Conservation (phyloP, 768 basidiomycete genomes). For the Rhodosporidiobolus sp. region DNA sequence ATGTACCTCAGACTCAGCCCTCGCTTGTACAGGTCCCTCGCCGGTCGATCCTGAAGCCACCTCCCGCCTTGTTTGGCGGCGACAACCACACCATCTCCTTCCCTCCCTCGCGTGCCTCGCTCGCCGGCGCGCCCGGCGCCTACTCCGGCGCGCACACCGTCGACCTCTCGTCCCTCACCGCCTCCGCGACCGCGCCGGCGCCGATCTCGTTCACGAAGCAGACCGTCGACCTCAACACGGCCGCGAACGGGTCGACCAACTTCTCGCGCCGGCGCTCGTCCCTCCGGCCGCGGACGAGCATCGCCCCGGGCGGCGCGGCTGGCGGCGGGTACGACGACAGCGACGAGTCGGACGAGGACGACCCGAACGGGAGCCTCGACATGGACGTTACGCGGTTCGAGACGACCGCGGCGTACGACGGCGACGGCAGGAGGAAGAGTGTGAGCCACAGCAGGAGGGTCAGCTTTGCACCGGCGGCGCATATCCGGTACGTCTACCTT, state of each 20-base stretch:
- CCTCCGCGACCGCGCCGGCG: constrained; percentile 6
- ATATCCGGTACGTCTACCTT: constrained; percentile 30
- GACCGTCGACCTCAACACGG: neutral
- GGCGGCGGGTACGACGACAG: constrained; percentile 21
- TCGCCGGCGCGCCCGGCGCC: neutral
- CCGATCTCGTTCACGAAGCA: neutral
- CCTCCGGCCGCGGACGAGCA: neutral
- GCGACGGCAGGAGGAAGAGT: constrained; percentile 15
- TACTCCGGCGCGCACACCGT: constrained; percentile 22
- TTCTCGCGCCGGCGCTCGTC: constrained; percentile 11
- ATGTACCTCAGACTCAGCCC: neutral
- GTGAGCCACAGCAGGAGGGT: constrained; percentile 33
- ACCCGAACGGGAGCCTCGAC: constrained; percentile 33
- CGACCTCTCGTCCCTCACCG: constrained; percentile 21
- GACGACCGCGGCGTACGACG: constrained; percentile 15
- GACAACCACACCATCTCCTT: constrained; percentile 23
- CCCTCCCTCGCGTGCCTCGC: neutral
- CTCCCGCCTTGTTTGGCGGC: constrained; percentile 14
- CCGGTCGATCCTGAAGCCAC: constrained; percentile 41
- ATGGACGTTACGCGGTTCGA: constrained; percentile 27
- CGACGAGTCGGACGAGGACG: constrained; percentile 9
- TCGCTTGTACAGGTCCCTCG: constrained; percentile 31
- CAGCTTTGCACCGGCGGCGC: constrained; percentile 40
- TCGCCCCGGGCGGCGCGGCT: too few relatives aligned
- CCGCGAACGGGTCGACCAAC: neutral